These are phyloP conservation scores for Lineolata rhizophorae DNA, from an alignment of 495 filamentous ascomycete species.

Conservation along the genomic window DNA sequence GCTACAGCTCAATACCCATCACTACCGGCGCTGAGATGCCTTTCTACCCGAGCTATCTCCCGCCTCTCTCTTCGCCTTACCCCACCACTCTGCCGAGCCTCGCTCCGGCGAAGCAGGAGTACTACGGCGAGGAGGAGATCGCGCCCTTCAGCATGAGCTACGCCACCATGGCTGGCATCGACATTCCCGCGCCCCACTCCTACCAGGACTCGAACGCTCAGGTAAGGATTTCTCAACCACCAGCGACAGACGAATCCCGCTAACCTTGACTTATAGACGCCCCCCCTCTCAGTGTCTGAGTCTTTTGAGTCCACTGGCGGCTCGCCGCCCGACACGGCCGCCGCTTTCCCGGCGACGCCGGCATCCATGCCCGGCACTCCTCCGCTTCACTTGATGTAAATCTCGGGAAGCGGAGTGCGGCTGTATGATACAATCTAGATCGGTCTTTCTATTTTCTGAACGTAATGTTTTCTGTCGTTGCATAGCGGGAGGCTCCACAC, in stretches of 20 bases:
- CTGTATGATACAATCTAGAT: too few species aligned
- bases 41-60: constrained; percentile 38
- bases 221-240: too few species aligned
- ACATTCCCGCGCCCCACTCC: constrained; percentile 35
- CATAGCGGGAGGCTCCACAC: too few species aligned
- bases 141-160: constrained; percentile 60
- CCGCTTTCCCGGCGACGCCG: constrained; percentile 44
- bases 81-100: constrained; percentile 45
- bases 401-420: too few species aligned
- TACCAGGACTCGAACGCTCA: constrained; percentile 45
- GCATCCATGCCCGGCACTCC: constrained; percentile 46
- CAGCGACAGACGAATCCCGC: too few species aligned
- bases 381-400: constrained; percentile 17
- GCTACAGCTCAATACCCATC: constrained; percentile 40
- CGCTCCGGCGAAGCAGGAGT: constrained; percentile 27
- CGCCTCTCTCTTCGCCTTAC: constrained; percentile 30
- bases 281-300: constrained; percentile 62
- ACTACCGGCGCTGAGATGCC: constrained; percentile 29
- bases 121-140: constrained; percentile 40
- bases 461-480: too few species aligned
- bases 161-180: constrained; percentile 51
- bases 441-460: too few species aligned
- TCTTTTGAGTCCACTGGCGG: constrained; percentile 50
- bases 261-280: constrained; percentile 66
- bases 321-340: constrained; percentile 28